phyloP scores from a whole-genome alignment of 208 protist species.

The Acanthamoeba quina region DNA sequence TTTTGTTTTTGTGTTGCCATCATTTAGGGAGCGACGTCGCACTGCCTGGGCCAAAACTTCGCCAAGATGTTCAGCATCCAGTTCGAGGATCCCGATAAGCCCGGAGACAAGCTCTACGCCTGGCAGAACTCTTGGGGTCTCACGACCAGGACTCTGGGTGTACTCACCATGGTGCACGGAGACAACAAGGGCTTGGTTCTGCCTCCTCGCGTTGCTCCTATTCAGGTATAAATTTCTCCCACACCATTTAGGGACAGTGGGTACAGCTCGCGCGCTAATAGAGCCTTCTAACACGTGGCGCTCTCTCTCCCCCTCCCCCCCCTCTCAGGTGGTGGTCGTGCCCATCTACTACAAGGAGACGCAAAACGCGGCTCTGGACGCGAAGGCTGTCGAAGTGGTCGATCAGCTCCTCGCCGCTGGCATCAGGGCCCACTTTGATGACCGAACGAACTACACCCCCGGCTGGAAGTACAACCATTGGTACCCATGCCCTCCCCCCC shows the following conservation, averaged over 20 bases:
- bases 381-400: conserved; percentile 75
- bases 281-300: not conserved
- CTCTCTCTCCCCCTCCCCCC: no score
- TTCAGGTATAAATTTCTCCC: conserved; percentile 91
- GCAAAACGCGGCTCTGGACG: conserved; percentile 85
- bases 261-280: not conserved
- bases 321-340: conserved; percentile 80
- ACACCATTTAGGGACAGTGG: no score
- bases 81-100: conserved; percentile 92
- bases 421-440: conserved; percentile 92
- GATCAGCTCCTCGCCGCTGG: conserved; percentile 67
- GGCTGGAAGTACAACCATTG: conserved; percentile 99
- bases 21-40: conserved; percentile 83
- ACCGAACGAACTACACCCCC: conserved; percentile 96
- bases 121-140: conserved; percentile 99
- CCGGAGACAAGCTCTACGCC: conserved; percentile 92
- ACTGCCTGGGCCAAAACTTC: conserved; percentile 98
- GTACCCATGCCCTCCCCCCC: conserved; percentile 93
- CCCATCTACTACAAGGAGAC: conserved; percentile 85
- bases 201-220: conserved; percentile 96
- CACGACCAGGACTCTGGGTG: conserved; percentile 97
- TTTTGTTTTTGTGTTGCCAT: not conserved
- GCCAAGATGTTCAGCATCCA: conserved; percentile 98
- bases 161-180: conserved; percentile 99
- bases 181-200: conserved; percentile 99